Conservation (phyloP, 129 eudicot genomes). For the Lactuca saligna region DNA sequence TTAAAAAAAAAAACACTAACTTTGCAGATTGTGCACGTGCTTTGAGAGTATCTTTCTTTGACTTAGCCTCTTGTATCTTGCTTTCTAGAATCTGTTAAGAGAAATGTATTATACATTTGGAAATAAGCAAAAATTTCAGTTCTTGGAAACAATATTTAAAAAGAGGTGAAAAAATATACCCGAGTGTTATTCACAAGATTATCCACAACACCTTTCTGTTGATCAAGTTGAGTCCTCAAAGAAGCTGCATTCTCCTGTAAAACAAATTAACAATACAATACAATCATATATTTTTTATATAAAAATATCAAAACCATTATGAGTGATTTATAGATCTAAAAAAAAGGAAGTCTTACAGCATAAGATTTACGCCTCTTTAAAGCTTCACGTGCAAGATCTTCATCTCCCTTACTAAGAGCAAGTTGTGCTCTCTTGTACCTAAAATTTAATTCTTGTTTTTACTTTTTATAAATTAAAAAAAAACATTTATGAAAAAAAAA, state of each 20-base stretch:
- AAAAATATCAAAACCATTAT: conserved; percentile 3
- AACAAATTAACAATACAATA: neutral
- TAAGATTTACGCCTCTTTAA: conserved; percentile 93
- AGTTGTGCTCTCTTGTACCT: conserved; percentile 97
- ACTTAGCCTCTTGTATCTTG: conserved; percentile 95
- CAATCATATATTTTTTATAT: neutral
- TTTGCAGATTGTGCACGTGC: conserved; percentile 99
- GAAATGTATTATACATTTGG: conserved; percentile 1
- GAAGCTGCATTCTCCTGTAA: conserved; percentile 85
- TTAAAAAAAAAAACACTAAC: conserved; percentile 34
- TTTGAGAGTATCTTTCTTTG: conserved; percentile 94
- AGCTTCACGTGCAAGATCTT: conserved; percentile 99
- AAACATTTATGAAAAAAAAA: neutral
- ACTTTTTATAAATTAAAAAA: too few species aligned
- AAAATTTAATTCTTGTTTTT: neutral
- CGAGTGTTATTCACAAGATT: conserved; percentile 89
- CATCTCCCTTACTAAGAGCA: conserved; percentile 95
- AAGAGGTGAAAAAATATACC: conserved; percentile 27
- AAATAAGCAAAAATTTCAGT: conserved; percentile 26
- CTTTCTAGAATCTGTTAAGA: conserved; percentile 40
- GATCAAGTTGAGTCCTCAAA: conserved; percentile 85
- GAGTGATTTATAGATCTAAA: neutral
- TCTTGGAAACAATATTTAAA: too few species aligned
- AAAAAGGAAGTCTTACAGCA: conserved; percentile 59
- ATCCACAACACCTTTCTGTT: conserved; percentile 90